Conservation (phyloP, 2,329 filamentous ascomycete genomes). For the Trichocomaceae sp. region DNA sequence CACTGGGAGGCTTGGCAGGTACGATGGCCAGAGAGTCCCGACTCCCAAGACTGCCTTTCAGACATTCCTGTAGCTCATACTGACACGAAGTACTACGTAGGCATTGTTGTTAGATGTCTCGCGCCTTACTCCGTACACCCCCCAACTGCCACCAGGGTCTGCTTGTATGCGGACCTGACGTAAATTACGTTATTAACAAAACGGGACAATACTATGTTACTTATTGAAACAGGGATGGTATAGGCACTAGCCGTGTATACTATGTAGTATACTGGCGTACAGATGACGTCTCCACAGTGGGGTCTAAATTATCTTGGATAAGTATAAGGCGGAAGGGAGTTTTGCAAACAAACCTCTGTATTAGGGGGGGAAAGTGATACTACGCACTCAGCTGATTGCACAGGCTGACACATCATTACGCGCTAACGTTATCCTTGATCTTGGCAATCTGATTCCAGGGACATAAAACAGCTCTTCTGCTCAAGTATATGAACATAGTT, state of each 20-base stretch:
- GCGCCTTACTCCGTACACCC: neutral
- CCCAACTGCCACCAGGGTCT: neutral
- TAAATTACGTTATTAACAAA: slow-evolving; percentile 1
- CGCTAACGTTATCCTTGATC: too few relatives aligned
- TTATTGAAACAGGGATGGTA: slow-evolving; percentile 2
- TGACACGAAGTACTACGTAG: neutral
- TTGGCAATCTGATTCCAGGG: too few relatives aligned
- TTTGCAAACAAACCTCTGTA: slow-evolving; percentile 1
- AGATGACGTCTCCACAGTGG: too few relatives aligned
- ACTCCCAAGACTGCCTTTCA: too few relatives aligned
- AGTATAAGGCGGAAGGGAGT: neutral
- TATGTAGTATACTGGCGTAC: neutral
- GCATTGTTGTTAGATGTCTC: neutral
- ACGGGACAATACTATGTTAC: slow-evolving; percentile 3
- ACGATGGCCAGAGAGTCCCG: too few relatives aligned
- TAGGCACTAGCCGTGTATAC: slow-evolving; percentile 1
- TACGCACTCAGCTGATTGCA: too few relatives aligned
- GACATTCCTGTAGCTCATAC: too few relatives aligned
- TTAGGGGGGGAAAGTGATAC: too few relatives aligned
- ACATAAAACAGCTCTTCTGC: too few relatives aligned
- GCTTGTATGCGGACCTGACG: neutral
- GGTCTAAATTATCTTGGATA: neutral
- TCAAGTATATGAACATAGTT: too few relatives aligned
- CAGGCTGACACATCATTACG: too few relatives aligned
- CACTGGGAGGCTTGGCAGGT: too few relatives aligned